A percentile compares a stretch with the other conserved stretches of the same genome.
Evolutionary conservation across 305 asterid genomes (phyloP).

Genomic region (Fraxinus platypoda): DNA sequence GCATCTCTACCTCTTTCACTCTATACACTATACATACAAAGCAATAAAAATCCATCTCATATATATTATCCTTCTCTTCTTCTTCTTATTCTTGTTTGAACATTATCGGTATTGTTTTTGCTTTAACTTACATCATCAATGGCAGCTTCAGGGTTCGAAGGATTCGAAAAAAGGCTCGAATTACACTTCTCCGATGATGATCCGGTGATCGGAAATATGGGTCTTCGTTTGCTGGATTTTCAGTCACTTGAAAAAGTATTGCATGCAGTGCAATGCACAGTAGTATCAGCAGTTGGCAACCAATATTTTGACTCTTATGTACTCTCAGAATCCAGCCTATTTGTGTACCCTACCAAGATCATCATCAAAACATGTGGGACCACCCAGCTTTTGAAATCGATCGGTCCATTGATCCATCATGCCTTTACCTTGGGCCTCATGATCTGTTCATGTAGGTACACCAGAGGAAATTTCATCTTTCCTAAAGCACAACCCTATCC

Average conservation of each 20-base stretch:
- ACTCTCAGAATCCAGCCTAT: conserved; percentile 45
- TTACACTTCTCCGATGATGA: conserved; percentile 77
- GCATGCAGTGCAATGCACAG: conserved; percentile 64
- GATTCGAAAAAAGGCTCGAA: conserved; percentile 89
- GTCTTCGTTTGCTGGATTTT: conserved; percentile 57
- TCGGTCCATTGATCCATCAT: conserved; percentile 25
- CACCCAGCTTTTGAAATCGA: conserved; percentile 35
- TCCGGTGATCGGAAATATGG: conserved; percentile 43
- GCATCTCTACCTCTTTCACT: conserved; percentile 24
- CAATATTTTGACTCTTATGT: conserved; percentile 43
- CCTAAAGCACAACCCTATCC: conserved; percentile 37
- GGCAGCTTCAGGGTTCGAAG: conserved; percentile 96
- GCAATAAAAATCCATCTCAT: not conserved
- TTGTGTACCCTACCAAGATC: conserved; percentile 40
- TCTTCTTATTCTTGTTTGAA: not conserved
- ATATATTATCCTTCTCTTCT: not conserved
- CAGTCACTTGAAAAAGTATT: conserved; percentile 46
- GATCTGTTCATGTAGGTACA: conserved; percentile 32
- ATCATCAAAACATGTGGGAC: conserved; percentile 54
- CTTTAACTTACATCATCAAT: conserved; percentile 22
- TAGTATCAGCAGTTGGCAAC: conserved; percentile 64
- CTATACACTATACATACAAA: not conserved
- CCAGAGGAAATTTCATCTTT: conserved; percentile 43
- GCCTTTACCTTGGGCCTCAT: conserved; percentile 30
- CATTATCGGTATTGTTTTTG: not conserved